Evolutionary conservation across 805 yeast species (phyloP).

Genomic region (Candida sithepensis): DNA sequence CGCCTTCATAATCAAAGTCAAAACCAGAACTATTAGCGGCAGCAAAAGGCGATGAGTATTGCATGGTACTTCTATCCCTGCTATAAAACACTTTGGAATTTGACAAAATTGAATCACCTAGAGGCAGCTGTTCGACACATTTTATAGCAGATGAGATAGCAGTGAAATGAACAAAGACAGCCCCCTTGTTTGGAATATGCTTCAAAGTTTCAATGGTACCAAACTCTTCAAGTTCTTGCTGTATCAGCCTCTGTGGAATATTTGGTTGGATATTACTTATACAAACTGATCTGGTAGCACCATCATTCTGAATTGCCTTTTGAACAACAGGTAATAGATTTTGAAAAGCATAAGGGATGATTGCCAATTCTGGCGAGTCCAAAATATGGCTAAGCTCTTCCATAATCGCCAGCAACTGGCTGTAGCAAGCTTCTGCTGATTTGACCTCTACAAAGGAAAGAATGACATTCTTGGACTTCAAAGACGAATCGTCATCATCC

Average conservation of each 20-base stretch:
- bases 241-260: constrained; percentile 20
- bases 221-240: constrained; percentile 32
- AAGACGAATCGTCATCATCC: constrained; percentile 7
- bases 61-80: constrained; percentile 19
- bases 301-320: constrained; percentile 28
- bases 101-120: constrained; percentile 22
- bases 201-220: constrained; percentile 41
- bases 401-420: constrained; percentile 9
- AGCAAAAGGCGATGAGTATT: not conserved
- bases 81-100: constrained; percentile 29
- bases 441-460: constrained; percentile 24
- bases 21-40: constrained; percentile 5
- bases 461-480: constrained; percentile 8
- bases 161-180: constrained; percentile 37
- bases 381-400: constrained; percentile 26
- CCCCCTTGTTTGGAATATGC: constrained; percentile 19
- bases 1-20: constrained; percentile 8
- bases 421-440: constrained; percentile 21
- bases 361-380: constrained; percentile 35
- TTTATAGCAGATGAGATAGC: constrained; percentile 45
- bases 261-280: constrained; percentile 24
- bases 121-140: constrained; percentile 36
- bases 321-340: constrained; percentile 27
- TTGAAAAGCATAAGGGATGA: constrained; percentile 31
- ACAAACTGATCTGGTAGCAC: constrained; percentile 29